Base-by-base conservation (phyloP, 1,139 yeast species). In the Kodamaea suecica region DNA sequence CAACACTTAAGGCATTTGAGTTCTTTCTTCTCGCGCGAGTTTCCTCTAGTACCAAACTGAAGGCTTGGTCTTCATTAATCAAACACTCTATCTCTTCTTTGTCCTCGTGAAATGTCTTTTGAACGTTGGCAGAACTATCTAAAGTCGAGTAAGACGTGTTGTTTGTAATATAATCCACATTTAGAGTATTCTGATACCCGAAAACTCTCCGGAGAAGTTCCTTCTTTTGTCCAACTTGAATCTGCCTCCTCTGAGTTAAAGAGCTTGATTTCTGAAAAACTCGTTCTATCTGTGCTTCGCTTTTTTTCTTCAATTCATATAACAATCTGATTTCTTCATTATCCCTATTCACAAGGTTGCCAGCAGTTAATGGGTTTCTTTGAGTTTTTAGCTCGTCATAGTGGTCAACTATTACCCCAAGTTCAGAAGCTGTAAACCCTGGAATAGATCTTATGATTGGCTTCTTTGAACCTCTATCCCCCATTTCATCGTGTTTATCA, bases 151-250 rank as follows among this genome's bases (percentile, higher is more conserved):
- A 65, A 6, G 64, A 50, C 5, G 71, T 54, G 45, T 69, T 69
- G 45, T 69, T 69, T 35, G 74, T 68, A 40, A 66, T 58, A 42
- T 63, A 62, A 30, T 67, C 72, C 27, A 55, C 63, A 47, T 69
- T 70, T 31, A 69, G 46, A 26, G 55, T 59, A 43, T 69, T 70
- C 37, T 52, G 47, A 40, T 61, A 57, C 15, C 75, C 75, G 48
- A 70, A 70, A 14, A 70, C 49, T 38, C 64, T 57, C 37, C 52
- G 52, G 9, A 67, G 51, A 3, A 69, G 44, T 39, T 67, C 74
- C 38, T 62, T 64, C 53, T 70, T 70, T 43, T 68, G 74, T 23
- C 52, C 43, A 2, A 69, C 52, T 47, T 70, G 76, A n/a, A 66
- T 49, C 44, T 67, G 68, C 16, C 75, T 43, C 47, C 66, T 59